A percentile compares a stretch with the other conserved stretches of the same genome.
Evolutionary conservation across 202 grass and related monocot species (phyloP).

Genomic region (Carex arenaria): DNA sequence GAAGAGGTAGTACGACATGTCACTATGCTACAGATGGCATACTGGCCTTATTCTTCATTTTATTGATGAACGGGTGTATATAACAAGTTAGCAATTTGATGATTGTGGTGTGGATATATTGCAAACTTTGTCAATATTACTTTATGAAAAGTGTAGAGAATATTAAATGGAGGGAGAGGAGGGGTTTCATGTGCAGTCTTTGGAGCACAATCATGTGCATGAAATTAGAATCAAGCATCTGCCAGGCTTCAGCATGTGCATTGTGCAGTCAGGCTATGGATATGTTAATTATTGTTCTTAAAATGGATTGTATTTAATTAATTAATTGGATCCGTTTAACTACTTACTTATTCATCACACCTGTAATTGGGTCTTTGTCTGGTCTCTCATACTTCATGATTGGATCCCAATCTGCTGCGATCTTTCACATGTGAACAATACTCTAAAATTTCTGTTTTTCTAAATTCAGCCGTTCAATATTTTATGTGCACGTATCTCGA

Average conservation of each 20-base stretch:
- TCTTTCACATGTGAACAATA: too few species aligned
- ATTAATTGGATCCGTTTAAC: constrained; percentile 17
- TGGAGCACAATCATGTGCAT: constrained; percentile 2
- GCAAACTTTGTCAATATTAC: neutral
- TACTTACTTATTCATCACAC: constrained; percentile 16
- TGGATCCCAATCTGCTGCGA: neutral
- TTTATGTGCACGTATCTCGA: too few species aligned
- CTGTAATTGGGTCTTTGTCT: constrained; percentile 5
- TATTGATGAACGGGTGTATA: too few species aligned
- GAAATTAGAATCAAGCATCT: constrained; percentile 16
- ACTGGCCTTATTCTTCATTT: too few species aligned
- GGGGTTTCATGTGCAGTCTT: neutral
- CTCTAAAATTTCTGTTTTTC: too few species aligned
- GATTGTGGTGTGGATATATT: neutral
- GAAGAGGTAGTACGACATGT: too few species aligned
- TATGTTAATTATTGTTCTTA: neutral
- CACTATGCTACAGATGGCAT: too few species aligned
- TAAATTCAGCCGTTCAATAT: too few species aligned
- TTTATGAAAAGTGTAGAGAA: neutral
- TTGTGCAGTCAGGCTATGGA: constrained; percentile 9
- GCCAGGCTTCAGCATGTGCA: neutral
- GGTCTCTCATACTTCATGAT: neutral
- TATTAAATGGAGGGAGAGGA: neutral
- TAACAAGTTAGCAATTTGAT: neutral
- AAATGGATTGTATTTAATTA: constrained; percentile 5